Evolutionary conservation across 2,329 filamentous ascomycete species (phyloP), one percentile per base, ranked within the genome.

Genomic region (Colletotrichum spaethianum): DNA sequence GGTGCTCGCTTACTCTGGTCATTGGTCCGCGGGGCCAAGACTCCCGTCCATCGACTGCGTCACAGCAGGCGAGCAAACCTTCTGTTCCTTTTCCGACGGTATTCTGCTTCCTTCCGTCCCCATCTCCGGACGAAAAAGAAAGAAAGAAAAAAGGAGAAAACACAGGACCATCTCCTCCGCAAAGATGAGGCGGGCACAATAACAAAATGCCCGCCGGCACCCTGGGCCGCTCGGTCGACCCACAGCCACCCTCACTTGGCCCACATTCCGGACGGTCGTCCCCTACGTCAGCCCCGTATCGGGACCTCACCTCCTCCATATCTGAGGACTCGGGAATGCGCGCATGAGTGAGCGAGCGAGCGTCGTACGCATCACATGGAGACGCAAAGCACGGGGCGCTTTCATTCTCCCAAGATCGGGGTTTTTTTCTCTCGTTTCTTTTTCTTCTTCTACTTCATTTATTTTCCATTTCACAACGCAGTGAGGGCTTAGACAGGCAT

Each of bases 1-100:
- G 68, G 64, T 64, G 28, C 63, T 67, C 48, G 56, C 46, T 46
- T 70, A 28, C 57, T 18, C 46, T n/a, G 18, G n/a, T 66, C 46
- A 59, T 64, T 69, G 66, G 42, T 52, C 38, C 28, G 36, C n/a
- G n/a, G n/a, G 50, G 52, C 52, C 33, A 36, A 52, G 33, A 23
- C 8, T 42, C 36, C 44, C 38, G 23, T 26, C 40, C 16, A 7
- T 53, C 42, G 31, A 62, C n/a, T 7, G 16, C 7, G 28, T 16
- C 36, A 6, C 44, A 11, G 52, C 31, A 48, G 59, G 23, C 31
- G 28, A 26, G 16, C 38, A 59, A 44, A 59, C 23, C 5, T 59
- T 59, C 36, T 59, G 28, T 52, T 31, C 1, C 3, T 33, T n/a
- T 31, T 46, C 40, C 57, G 48, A 26, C 14, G 48, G 28, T 33